A percentile compares a stretch with the other conserved stretches of the same genome.
Evolutionary conservation across 768 basidiomycete genomes (phyloP).

Genomic region (Tubosaeta brunneosetosa): DNA sequence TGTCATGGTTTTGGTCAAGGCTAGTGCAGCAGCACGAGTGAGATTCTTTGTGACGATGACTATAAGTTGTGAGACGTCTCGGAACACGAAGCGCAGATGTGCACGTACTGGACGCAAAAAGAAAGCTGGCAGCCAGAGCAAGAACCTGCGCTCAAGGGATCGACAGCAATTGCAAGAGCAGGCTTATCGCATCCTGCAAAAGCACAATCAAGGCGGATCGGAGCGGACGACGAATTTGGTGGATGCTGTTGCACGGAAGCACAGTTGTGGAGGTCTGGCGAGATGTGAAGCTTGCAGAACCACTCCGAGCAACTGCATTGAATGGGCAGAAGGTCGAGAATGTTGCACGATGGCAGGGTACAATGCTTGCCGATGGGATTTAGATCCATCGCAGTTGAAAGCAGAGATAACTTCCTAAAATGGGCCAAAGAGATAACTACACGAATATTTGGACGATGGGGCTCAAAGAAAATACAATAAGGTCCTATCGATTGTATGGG

Average conservation of each 20-base stretch:
- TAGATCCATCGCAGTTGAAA: conserved; percentile 33
- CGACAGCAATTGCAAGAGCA: conserved; percentile 39
- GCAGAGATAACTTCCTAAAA: too few relatives aligned
- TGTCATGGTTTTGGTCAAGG: conserved; percentile 8
- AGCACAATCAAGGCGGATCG: conserved; percentile 46
- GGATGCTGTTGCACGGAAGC: conserved; percentile 9
- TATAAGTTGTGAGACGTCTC: conserved; percentile 25
- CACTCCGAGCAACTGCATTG: conserved; percentile 53
- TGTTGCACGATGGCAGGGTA: conserved; percentile 51
- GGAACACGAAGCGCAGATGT: background rate
- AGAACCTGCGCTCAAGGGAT: conserved; percentile 19
- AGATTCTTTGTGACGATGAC: conserved; percentile 64
- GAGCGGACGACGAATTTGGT: conserved; percentile 4
- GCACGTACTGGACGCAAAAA: conserved; percentile 61
- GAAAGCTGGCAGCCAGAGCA: conserved; percentile 52
- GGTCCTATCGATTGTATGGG: conserved; percentile 3
- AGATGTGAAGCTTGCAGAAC: conserved; percentile 64
- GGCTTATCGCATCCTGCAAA: conserved; percentile 49
- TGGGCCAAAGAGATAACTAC: too few relatives aligned
- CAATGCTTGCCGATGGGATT: conserved; percentile 63
- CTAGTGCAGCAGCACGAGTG: conserved; percentile 55
- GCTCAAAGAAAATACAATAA: conserved; percentile 9
- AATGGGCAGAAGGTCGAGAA: conserved; percentile 76
- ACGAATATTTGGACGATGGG: background rate
- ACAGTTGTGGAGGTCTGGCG: conserved; percentile 60